Base-by-base conservation (phyloP, 1,284 basidiomycete genomes). In the Boletellus deceptivus region DNA sequence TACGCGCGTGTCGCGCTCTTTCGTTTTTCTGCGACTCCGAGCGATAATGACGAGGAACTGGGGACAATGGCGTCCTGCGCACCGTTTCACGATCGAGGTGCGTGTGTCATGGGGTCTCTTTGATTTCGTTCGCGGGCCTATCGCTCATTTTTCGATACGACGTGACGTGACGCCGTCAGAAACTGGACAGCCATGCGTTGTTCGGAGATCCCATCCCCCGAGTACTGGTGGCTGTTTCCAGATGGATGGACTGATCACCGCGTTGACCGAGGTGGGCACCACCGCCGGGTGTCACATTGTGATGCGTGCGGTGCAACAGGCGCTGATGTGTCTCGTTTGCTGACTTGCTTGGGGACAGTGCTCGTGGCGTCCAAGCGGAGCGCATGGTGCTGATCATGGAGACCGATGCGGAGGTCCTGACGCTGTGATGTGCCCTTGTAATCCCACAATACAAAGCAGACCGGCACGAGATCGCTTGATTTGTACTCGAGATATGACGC, bases 201-300 rank as follows among this genome's bases (percentile, higher is more conserved):
- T 93, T 5, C 86, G 92, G 70, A 91, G 91, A 5, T 69, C 68
- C 1, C 75, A 87, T 50, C 75, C 88, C n/a, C 0, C 68, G 71
- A 17, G 82, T 82, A 0, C n/a, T n/a, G n/a, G n/a, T 86, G 84
- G 78, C 79, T 91, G 52, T 93, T 89, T 67, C 89, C 89, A 3
- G 92, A 94, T 64, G 91, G 89, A 27, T 94, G 92, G 92, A 93
- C 91, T n/a, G n/a, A n/a, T n/a, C n/a, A n/a, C n/a, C 3, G 83
- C 86, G 33, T 86, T 88, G 1, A 92, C 91, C 0, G 83, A 88
- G 72, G 91, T 84, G 64, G 56, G 78, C 16, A 25, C 31, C n/a
- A 10, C 8, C 18, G 3, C 22, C 18, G 16, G 4, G 1, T 25
- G 24, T 25, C 24, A 25, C 24, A 6, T 25, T 6, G 7, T 25